Evolutionary conservation across 2,329 filamentous ascomycete species (phyloP).

Genomic region (Monosporascus sp.): DNA sequence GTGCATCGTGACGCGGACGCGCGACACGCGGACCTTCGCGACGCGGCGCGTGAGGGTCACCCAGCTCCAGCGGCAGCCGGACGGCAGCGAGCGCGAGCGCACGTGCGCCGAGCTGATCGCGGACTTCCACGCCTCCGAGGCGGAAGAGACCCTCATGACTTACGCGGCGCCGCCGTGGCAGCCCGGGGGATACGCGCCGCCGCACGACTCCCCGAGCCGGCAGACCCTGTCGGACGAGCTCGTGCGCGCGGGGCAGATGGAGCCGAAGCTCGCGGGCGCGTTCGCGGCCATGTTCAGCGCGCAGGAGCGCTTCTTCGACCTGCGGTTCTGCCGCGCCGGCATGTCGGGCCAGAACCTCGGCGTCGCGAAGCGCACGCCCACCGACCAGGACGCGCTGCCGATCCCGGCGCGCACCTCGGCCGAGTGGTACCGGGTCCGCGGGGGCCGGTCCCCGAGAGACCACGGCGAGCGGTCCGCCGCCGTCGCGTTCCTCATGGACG

Average conservation of each 20-base stretch:
- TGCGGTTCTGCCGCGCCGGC: slow-evolving; percentile 31
- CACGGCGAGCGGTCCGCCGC: slow-evolving; percentile 26
- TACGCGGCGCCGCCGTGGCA: slow-evolving; percentile 33
- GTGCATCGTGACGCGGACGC: slow-evolving; percentile 30
- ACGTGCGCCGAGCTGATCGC: slow-evolving; percentile 37
- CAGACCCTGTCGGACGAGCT: slow-evolving; percentile 16
- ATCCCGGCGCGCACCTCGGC: slow-evolving; percentile 32
- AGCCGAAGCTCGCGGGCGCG: background rate
- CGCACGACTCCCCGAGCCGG: slow-evolving; percentile 19
- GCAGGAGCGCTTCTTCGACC: slow-evolving; percentile 28
- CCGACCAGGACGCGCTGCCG: slow-evolving; percentile 32
- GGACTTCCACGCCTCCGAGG: slow-evolving; percentile 42
- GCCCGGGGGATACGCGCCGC: slow-evolving; percentile 20
- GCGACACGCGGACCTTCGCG: slow-evolving; percentile 42
- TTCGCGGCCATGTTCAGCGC: slow-evolving; percentile 23
- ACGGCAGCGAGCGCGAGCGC: slow-evolving; percentile 26
- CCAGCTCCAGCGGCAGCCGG: slow-evolving; percentile 28
- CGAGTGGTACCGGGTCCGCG: slow-evolving; percentile 34
- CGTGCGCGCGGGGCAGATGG: slow-evolving; percentile 13
- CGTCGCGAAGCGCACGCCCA: slow-evolving; percentile 27
- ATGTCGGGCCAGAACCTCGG: slow-evolving; percentile 41
- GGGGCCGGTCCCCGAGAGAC: slow-evolving; percentile 7
- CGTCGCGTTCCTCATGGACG: slow-evolving; percentile 41
- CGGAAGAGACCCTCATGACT: slow-evolving; percentile 22
- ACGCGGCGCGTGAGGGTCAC: slow-evolving; percentile 41